These are phyloP conservation scores for Russula compacta DNA, from an alignment of 768 basidiomycete species.

Conservation along the genomic window DNA sequence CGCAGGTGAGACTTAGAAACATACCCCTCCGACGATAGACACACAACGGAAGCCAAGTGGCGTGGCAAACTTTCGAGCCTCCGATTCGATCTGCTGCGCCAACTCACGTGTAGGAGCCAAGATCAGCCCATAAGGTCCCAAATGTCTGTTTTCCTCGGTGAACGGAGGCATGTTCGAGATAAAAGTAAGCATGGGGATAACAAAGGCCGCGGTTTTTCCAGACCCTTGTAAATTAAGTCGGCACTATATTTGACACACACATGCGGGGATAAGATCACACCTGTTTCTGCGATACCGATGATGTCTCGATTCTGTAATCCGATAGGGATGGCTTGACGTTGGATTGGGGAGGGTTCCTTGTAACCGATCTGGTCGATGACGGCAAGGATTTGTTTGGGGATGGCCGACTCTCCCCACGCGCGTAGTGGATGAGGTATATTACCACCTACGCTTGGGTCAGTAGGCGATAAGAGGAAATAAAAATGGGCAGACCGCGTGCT, in stretches of 20 bases:
- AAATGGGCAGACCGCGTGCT: constrained; percentile 56
- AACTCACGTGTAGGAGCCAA: constrained; percentile 96
- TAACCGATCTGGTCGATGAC: constrained; percentile 91
- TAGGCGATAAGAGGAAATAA: neutral
- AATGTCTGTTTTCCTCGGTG: constrained; percentile 85
- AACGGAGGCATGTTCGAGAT: constrained; percentile 80
- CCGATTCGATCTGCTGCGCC: constrained; percentile 93
- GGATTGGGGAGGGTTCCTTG: constrained; percentile 94
- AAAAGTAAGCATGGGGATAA: constrained; percentile 95
- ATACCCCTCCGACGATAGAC: constrained; percentile 94
- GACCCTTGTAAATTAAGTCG: constrained; percentile 50
- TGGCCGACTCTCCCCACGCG: constrained; percentile 82
- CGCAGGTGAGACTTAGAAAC: constrained; percentile 25
- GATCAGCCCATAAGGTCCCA: constrained; percentile 90
- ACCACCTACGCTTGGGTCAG: constrained; percentile 49
- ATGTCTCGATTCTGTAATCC: constrained; percentile 94
- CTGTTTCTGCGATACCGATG: constrained; percentile 98
- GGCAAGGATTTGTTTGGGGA: constrained; percentile 68
- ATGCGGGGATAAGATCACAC: constrained; percentile 34
- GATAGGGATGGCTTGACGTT: constrained; percentile 98
- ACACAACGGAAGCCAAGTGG: constrained; percentile 91
- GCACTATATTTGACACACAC: neutral
- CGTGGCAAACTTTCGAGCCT: constrained; percentile 84
- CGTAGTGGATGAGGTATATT: constrained; percentile 89
- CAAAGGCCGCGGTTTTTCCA: constrained; percentile 97